Conservation (phyloP, 2,329 filamentous ascomycete genomes). For the Cladosporium halotolerans region DNA sequence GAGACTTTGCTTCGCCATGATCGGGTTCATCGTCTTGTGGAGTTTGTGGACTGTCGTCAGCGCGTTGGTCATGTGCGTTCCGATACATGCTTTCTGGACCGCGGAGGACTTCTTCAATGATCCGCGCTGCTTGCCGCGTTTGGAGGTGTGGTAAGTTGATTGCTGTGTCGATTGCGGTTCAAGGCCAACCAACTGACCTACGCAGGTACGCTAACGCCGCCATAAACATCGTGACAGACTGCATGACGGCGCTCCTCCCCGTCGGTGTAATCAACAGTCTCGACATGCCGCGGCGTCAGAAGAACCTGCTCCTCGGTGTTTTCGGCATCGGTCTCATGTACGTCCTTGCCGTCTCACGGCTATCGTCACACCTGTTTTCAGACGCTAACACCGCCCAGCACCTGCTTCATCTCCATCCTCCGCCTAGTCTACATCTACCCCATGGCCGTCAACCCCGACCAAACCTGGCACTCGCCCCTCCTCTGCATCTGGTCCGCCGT, state of each 20-base stretch:
- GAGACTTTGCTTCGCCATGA: constrained; percentile 9
- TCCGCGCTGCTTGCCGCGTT: constrained; percentile 8
- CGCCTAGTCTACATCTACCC: constrained; percentile 26
- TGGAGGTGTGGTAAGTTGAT: constrained; percentile 8
- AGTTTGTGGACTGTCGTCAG: constrained; percentile 12
- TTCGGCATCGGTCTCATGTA: constrained; percentile 28
- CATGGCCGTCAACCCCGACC: constrained; percentile 11
- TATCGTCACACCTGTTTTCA: not conserved
- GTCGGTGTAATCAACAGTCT: constrained; percentile 29
- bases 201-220: constrained; percentile 12
- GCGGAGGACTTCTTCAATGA: constrained; percentile 6
- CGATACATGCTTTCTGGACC: constrained; percentile 12
- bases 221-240: constrained; percentile 12
- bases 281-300: constrained; percentile 28
- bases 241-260: constrained; percentile 23
- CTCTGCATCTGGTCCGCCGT: constrained; percentile 10
- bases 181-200: not conserved
- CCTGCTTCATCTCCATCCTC: constrained; percentile 29
- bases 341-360: not conserved
- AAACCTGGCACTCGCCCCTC: constrained; percentile 7
- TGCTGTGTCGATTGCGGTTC: not conserved
- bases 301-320: constrained; percentile 28
- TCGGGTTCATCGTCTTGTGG: constrained; percentile 5
- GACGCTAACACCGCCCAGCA: constrained; percentile 13
- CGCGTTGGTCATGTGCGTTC: constrained; percentile 11